Conservation (phyloP, 257 asterid species). For the Orobanche coerulescens region DNA sequence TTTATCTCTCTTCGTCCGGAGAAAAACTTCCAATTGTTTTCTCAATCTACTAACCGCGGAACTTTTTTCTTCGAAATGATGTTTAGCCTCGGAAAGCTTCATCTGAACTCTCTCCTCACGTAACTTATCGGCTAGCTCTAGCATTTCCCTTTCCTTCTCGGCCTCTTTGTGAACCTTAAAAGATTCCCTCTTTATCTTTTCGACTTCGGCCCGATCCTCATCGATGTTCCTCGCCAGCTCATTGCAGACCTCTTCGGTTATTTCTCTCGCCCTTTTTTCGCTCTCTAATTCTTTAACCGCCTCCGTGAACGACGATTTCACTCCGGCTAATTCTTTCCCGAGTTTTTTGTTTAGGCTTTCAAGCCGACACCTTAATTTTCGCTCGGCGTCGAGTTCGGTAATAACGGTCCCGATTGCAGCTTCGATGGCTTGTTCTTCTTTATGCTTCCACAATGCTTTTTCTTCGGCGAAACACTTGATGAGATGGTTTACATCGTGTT, state of each 20-base stretch:
- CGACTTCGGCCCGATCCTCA: slow-evolving; percentile 46
- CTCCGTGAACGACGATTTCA: slow-evolving; percentile 48
- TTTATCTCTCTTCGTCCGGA: slow-evolving; percentile 42
- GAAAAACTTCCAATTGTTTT: slow-evolving; percentile 69
- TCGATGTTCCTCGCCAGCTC: slow-evolving; percentile 58
- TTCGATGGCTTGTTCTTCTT: slow-evolving; percentile 53
- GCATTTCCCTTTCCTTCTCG: slow-evolving; percentile 60
- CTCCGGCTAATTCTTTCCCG: slow-evolving; percentile 61
- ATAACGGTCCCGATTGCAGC: slow-evolving; percentile 50
- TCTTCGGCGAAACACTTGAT: slow-evolving; percentile 77
- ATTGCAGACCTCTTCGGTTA: slow-evolving; percentile 58
- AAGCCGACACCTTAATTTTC: slow-evolving; percentile 53
- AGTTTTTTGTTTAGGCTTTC: slow-evolving; percentile 84
- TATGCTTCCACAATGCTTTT: slow-evolving; percentile 70
- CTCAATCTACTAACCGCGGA: slow-evolving; percentile 61
- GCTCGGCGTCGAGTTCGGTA: slow-evolving; percentile 68
- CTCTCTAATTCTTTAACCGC: slow-evolving; percentile 57
- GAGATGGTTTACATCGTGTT: slow-evolving; percentile 52
- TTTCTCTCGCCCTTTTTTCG: slow-evolving; percentile 72
- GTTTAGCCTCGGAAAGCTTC: slow-evolving; percentile 52
- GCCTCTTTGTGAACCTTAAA: slow-evolving; percentile 27
- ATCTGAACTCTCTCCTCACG: slow-evolving; percentile 48
- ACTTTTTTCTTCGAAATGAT: slow-evolving; percentile 55
- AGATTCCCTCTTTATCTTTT: too few relatives aligned
- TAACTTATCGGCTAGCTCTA: slow-evolving; percentile 48